A percentile compares a stretch with the other conserved stretches of the same genome.
phyloP scores from a whole-genome alignment of 441 rosid genomes.

The Pelargonium citronellum region DNA sequence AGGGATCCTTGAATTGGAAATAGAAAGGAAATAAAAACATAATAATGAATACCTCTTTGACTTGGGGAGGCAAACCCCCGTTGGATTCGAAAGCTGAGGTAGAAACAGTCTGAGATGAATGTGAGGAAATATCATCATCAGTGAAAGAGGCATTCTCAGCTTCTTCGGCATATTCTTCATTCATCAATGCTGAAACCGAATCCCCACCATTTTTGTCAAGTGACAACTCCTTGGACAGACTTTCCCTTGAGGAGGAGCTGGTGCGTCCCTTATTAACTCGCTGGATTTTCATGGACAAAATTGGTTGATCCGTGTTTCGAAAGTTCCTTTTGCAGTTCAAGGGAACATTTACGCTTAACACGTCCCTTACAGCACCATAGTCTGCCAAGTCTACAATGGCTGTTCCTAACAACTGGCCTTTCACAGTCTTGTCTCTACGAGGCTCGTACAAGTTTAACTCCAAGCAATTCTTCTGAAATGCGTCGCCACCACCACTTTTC shows the following conservation, averaged over 20 bases:
- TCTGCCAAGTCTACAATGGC: constrained; percentile 74
- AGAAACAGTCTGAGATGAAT: constrained; percentile 54
- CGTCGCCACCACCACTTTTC: constrained; percentile 45
- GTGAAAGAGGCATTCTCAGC: constrained; percentile 61
- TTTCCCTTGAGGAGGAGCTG: constrained; percentile 36
- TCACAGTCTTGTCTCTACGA: constrained; percentile 67
- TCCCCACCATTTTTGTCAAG: constrained; percentile 43
- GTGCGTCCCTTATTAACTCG: constrained; percentile 38
- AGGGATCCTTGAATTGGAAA: constrained; percentile 8
- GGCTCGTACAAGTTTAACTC: constrained; percentile 84
- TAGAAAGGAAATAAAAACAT: constrained; percentile 2
- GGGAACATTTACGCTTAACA: constrained; percentile 43
- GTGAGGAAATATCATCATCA: constrained; percentile 78
- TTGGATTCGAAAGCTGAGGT: constrained; percentile 42
- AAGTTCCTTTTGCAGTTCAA: constrained; percentile 76
- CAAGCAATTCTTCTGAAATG: constrained; percentile 56
- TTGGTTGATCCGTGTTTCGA: constrained; percentile 69
- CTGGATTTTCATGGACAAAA: constrained; percentile 56
- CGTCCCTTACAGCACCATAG: constrained; percentile 53
- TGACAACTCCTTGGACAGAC: constrained; percentile 34
- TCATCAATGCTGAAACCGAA: constrained; percentile 67
- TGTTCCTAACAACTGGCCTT: constrained; percentile 61
- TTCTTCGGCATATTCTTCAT: constrained; percentile 77
- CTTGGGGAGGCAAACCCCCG: constrained; percentile 40
- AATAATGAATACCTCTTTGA: constrained; percentile 38